phyloP scores from a whole-genome alignment of 2,329 filamentous ascomycete species.

The Phaeosphaeriaceae sp. region DNA sequence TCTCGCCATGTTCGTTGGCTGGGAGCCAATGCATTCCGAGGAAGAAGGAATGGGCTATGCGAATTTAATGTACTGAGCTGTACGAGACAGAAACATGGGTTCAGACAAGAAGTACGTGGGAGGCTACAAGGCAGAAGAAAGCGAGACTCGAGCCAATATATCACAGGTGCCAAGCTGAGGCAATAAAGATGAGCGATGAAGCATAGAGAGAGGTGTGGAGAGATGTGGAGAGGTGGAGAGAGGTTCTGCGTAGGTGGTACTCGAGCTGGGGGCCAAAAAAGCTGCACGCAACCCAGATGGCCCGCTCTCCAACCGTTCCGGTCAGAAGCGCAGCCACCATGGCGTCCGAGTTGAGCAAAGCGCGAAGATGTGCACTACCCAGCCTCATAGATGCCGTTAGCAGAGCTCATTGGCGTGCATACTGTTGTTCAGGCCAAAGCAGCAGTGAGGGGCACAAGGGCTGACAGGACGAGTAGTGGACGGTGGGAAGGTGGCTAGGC shows the following conservation, averaged over 20 bases:
- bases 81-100: slow-evolving; percentile 31
- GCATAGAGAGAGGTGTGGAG: slow-evolving; percentile 16
- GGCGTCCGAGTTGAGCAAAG: slow-evolving; percentile 1
- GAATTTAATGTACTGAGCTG: slow-evolving; percentile 7
- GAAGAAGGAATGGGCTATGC: slow-evolving; percentile 1
- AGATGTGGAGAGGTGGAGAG: slow-evolving; percentile 13
- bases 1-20: slow-evolving; percentile 24
- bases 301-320: slow-evolving; percentile 17
- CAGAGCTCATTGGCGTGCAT: slow-evolving; percentile 18
- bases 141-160: slow-evolving; percentile 24
- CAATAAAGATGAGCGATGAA: slow-evolving; percentile 22
- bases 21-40: slow-evolving; percentile 48
- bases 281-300: slow-evolving; percentile 11
- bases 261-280: slow-evolving; percentile 20
- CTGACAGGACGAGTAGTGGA: slow-evolving; percentile 23
- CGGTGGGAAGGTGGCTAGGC: slow-evolving; percentile 21
- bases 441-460: slow-evolving; percentile 24
- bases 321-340: slow-evolving; percentile 25
- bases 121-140: slow-evolving; percentile 12
- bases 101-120: neutral
- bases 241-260: slow-evolving; percentile 3
- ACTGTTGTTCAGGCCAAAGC: slow-evolving; percentile 24
- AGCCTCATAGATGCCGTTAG: slow-evolving; percentile 26
- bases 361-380: slow-evolving; percentile 21
- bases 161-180: slow-evolving; percentile 16